A percentile compares a stretch with the other conserved stretches of the same genome.
phyloP scores from a whole-genome alignment of 805 yeast species.

The Candida cerambycidarum region DNA sequence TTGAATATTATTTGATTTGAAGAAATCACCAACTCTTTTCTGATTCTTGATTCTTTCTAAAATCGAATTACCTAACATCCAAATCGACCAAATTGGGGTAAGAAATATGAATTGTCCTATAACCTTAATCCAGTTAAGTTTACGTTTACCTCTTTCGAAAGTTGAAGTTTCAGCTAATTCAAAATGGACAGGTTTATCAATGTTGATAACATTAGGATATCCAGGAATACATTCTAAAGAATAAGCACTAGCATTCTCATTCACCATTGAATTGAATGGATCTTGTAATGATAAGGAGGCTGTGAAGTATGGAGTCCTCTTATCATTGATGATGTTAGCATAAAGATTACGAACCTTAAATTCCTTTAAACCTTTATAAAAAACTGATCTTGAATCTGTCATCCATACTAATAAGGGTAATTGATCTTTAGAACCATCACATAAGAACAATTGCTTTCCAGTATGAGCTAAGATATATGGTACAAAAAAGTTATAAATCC shows the following conservation, averaged over 20 bases:
- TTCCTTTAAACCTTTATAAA: slow-evolving; percentile 51
- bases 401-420: slow-evolving; percentile 61
- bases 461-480: slow-evolving; percentile 68
- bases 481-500: slow-evolving; percentile 59
- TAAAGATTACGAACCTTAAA: slow-evolving; percentile 61
- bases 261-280: slow-evolving; percentile 56
- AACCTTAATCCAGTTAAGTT: slow-evolving; percentile 50
- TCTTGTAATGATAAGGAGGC: slow-evolving; percentile 65
- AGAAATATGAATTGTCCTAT: slow-evolving; percentile 46
- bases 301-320: slow-evolving; percentile 81
- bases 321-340: slow-evolving; percentile 78
- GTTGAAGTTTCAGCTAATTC: slow-evolving; percentile 2
- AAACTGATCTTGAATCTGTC: slow-evolving; percentile 63
- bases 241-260: slow-evolving; percentile 33
- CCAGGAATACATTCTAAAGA: slow-evolving; percentile 46
- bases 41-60: slow-evolving; percentile 35
- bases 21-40: slow-evolving; percentile 28
- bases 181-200: slow-evolving; percentile 41
- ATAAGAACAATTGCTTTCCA: slow-evolving; percentile 71
- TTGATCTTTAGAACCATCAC: slow-evolving; percentile 15
- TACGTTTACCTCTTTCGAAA: slow-evolving; percentile 31
- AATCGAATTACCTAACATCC: slow-evolving; percentile 46
- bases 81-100: slow-evolving; percentile 65
- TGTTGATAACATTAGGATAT: slow-evolving; percentile 61
- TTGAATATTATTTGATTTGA: slow-evolving; percentile 24